Evolutionary conservation across 306 rosid species (phyloP), one percentile per base, ranked within the genome.

Genomic region (Senna siamea): DNA sequence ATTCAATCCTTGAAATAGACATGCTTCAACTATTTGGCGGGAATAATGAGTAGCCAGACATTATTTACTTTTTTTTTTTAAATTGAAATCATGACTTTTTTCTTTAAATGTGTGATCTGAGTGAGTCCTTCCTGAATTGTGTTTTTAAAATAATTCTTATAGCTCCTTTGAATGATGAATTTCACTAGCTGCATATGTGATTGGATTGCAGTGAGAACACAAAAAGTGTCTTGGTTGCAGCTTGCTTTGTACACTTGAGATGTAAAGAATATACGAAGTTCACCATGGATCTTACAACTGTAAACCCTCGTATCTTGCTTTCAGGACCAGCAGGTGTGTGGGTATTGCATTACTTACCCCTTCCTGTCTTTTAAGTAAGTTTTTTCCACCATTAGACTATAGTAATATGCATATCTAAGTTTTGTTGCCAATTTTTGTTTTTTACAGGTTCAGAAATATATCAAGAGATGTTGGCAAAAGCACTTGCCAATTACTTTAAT

Each of bases 271-370:
- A 84, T 87, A 88, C 82, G 37, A 92, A 90, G 87, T 89, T 86
- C 74, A 85, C 99, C 11, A 58, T 92, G 9, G 96, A 95, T 80
- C 91, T 95, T 70, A 79, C 90, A 66, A 90, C 98, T 59, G 89
- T 95, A 76, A 95, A 90, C 71, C 99, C 99, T 18, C 93, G 99
- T 43, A 89, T 95, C 79, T 84, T 95, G 85, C 98, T 95, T 23
- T 95, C 98, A 61, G 99, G 99, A 72, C 99, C 99, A 44, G 97
- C 97, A 83, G 99, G 99, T 95, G 12, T 73, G 88, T 79, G 73
- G 46, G 23, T 69, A 37, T 70, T 80, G n/a, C 72, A 84, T 23
- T 15, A 34, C 20, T 70, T 35, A 54, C 46, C 9, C 26, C 57
- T 41, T 14, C 26, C 44, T n/a, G 17, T 3, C 46, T 38, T 68